Evolutionary conservation across 1,284 basidiomycete species (phyloP), one percentile per base, ranked within the genome.

Genomic region (Ceratobasidium sp.): DNA sequence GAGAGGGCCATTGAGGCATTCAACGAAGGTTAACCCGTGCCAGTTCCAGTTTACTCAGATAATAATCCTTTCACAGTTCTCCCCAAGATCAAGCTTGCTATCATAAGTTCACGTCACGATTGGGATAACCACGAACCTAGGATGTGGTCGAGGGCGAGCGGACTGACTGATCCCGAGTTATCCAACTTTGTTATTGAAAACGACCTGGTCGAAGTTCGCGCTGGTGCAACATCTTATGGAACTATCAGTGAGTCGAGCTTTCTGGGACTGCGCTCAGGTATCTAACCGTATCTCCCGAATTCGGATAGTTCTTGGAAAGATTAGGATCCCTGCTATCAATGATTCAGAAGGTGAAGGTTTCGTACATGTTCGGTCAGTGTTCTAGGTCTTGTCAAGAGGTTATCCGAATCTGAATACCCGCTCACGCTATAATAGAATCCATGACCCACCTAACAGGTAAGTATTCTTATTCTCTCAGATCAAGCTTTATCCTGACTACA

Each of bases 331-430:
- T 6, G 90, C 88, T 23, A 84, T 93, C 78, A 85, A 88, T 14
- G 92, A 93, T 81, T 86, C 83, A 8, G 86, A 89, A 80, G 91
- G 91, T 12, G 86, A 87, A 79, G 91, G 92, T 3, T 94, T 88
- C 82, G 82, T 94, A 75, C 92, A 94, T 79, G 89, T 94, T 81
- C 89, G 93, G 93, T 93, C 41, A 41, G 81, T 80, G 88, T 16
- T 12, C n/a, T 16, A 48, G 7, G 27, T 14, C 41, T 66, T 44
- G 66, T 54, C 14, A 12, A 18, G 18, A 41, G 27, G 18, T 14
- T n/a, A 14, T 18, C 20, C 55, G 16, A 44, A 41, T 12, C 57
- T 54, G 20, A 59, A 65, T 54, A 18, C 46, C 30, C 18, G 35
- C 68, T 54, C 27, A 7, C 20, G 20, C 18, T 30, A 30, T 18